A percentile compares a stretch with the other conserved stretches of the same genome.
Evolutionary conservation across 169 alveolate species (phyloP).

Genomic region (Cryptosporidium canis): DNA sequence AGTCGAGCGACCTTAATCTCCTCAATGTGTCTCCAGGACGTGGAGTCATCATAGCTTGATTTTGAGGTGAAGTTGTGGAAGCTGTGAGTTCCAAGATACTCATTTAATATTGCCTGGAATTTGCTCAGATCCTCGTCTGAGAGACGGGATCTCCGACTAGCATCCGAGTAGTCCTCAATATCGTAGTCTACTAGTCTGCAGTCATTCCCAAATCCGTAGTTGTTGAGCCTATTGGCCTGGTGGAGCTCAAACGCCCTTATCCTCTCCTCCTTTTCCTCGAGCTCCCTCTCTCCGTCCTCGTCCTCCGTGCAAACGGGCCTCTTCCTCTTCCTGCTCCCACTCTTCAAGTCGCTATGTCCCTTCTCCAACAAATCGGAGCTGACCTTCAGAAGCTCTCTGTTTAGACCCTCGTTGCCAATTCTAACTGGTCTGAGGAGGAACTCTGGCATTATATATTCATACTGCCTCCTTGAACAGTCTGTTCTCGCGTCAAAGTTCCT

Average conservation of each 20-base stretch:
- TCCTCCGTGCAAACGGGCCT: background rate
- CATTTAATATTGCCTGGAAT: constrained; percentile 76
- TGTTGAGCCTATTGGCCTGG: constrained; percentile 17
- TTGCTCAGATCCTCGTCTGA: constrained; percentile 73
- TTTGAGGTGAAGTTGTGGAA: constrained; percentile 83
- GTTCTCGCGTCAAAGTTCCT: constrained; percentile 85
- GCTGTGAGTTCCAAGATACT: constrained; percentile 82
- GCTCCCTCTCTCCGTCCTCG: background rate
- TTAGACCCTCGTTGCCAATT: background rate
- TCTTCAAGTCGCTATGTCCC: constrained; percentile 1
- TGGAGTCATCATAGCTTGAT: constrained; percentile 76
- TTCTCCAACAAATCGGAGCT: background rate
- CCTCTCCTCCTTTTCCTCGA: constrained; percentile 23
- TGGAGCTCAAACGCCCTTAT: background rate
- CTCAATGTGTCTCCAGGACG: constrained; percentile 82
- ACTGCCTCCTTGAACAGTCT: constrained; percentile 84
- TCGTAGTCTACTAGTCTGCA: background rate
- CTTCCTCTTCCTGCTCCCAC: background rate
- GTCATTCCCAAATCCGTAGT: constrained; percentile 33
- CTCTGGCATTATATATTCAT: constrained; percentile 83
- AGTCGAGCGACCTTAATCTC: constrained; percentile 68
- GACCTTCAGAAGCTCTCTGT: constrained; percentile 7
- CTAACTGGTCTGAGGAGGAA: constrained; percentile 67
- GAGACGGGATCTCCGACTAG: background rate
- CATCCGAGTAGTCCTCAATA: background rate